phyloP scores from a whole-genome alignment of 805 yeast species.

The Wickerhamomyces mucosus region DNA sequence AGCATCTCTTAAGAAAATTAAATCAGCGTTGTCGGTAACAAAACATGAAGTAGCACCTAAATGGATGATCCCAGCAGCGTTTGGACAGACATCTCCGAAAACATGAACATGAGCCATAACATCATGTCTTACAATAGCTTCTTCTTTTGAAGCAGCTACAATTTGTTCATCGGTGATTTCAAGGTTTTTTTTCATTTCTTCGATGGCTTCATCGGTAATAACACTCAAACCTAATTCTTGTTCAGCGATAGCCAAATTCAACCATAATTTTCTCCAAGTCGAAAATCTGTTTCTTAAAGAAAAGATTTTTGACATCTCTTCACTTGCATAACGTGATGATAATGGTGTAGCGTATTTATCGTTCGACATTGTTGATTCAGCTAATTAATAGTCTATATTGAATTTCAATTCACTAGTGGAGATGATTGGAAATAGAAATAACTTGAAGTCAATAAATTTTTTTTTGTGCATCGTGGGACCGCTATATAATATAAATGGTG shows the following conservation, averaged over 20 bases:
- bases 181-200: constrained; percentile 71
- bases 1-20: constrained; percentile 93
- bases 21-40: constrained; percentile 96
- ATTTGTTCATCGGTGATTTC: constrained; percentile 89
- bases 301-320: constrained; percentile 91
- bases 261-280: constrained; percentile 98
- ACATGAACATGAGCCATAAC: constrained; percentile 99
- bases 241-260: constrained; percentile 91
- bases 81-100: constrained; percentile 87
- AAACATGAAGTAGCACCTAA: constrained; percentile 97
- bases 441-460: no score
- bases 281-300: constrained; percentile 90
- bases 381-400: no score
- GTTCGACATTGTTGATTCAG: constrained; percentile 22
- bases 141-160: constrained; percentile 80
- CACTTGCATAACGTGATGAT: constrained; percentile 94
- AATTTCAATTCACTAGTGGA: no score
- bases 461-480: no score
- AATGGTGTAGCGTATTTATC: constrained; percentile 89
- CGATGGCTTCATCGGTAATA: constrained; percentile 85
- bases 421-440: no score
- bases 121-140: constrained; percentile 97
- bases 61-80: constrained; percentile 96
- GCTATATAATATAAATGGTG: no score
- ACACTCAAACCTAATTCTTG: constrained; percentile 78